These are phyloP conservation scores for Hippophae rhamnoides DNA, from an alignment of 306 rosid species.

Conservation along the genomic window DNA sequence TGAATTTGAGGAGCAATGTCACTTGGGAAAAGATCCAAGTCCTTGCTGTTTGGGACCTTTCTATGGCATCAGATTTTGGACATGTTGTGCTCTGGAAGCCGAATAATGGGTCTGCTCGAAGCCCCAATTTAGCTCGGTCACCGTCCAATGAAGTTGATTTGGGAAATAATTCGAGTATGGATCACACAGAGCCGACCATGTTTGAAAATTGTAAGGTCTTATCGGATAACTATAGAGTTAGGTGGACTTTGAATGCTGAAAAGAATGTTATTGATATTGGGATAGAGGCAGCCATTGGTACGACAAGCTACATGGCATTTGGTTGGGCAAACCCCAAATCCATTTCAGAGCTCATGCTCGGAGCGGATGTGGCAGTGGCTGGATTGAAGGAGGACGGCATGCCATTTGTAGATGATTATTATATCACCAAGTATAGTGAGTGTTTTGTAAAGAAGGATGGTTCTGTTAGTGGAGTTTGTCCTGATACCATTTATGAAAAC, in stretches of 20 bases:
- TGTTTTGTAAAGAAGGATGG: constrained; percentile 42
- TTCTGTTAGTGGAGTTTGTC: constrained; percentile 67
- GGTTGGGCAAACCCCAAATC: constrained; percentile 71
- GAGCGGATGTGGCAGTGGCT: constrained; percentile 69
- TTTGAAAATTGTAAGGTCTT: constrained; percentile 66
- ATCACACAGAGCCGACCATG: constrained; percentile 44
- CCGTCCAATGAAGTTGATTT: constrained; percentile 14
- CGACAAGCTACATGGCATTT: constrained; percentile 71
- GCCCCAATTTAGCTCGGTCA: constrained; percentile 30
- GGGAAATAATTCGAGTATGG: constrained; percentile 5
- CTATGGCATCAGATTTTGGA: constrained; percentile 75
- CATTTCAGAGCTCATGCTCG: constrained; percentile 52
- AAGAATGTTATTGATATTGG: constrained; percentile 58
- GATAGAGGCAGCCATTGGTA: constrained; percentile 70
- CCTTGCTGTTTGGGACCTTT: constrained; percentile 69
- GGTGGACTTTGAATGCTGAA: constrained; percentile 59
- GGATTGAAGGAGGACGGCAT: constrained; percentile 64
- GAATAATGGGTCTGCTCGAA: constrained; percentile 3
- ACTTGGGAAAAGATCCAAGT: constrained; percentile 70
- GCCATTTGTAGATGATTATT: constrained; percentile 72
- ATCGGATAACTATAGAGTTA: constrained; percentile 40
- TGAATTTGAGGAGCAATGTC: constrained; percentile 38
- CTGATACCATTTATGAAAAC: constrained; percentile 52
- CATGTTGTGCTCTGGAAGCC: constrained; percentile 30
- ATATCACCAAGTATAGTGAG: constrained; percentile 61